Evolutionary conservation across 140 eudicot genomes (phyloP).

Genomic region (Stevia rebaudiana): DNA sequence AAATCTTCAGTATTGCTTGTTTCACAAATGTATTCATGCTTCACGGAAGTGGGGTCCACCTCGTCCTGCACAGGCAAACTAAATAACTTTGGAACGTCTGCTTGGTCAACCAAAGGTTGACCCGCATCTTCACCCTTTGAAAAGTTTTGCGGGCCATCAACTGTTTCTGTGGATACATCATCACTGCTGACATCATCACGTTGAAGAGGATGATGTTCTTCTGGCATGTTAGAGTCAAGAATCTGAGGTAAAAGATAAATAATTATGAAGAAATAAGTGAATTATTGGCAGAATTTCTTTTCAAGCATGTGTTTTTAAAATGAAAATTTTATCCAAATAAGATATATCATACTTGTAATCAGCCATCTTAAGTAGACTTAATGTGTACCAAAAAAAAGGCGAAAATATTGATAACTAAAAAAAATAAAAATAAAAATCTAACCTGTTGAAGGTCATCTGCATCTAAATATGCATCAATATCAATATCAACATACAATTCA

Average conservation of each 20-base stretch:
- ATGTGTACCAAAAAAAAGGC: not conserved
- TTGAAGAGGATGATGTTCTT: conserved; percentile 30
- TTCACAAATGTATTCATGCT: conserved; percentile 65
- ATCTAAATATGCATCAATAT: conserved; percentile 57
- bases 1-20: conserved; percentile 36
- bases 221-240: conserved; percentile 49
- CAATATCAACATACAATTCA: conserved; percentile 43
- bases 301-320: not conserved
- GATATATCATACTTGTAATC: not conserved
- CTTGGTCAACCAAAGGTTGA: conserved; percentile 24
- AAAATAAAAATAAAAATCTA: not conserved
- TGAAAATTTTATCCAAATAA: not conserved
- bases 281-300: not conserved
- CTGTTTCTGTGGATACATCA: conserved; percentile 32
- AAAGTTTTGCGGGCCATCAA: conserved; percentile 22
- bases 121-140: conserved; percentile 21
- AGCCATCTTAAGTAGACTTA: not conserved
- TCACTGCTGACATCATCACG: conserved; percentile 32
- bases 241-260: conserved; percentile 37
- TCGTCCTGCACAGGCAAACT: conserved; percentile 41
- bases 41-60: conserved; percentile 43
- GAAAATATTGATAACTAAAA: too few species aligned
- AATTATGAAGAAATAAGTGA: not conserved
- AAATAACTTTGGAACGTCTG: conserved; percentile 41
- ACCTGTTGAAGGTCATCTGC: conserved; percentile 76